A percentile compares a stretch with the other conserved stretches of the same genome.
phyloP scores from a whole-genome alignment of 2,329 filamentous ascomycete genomes.

The Fusarium humuli region DNA sequence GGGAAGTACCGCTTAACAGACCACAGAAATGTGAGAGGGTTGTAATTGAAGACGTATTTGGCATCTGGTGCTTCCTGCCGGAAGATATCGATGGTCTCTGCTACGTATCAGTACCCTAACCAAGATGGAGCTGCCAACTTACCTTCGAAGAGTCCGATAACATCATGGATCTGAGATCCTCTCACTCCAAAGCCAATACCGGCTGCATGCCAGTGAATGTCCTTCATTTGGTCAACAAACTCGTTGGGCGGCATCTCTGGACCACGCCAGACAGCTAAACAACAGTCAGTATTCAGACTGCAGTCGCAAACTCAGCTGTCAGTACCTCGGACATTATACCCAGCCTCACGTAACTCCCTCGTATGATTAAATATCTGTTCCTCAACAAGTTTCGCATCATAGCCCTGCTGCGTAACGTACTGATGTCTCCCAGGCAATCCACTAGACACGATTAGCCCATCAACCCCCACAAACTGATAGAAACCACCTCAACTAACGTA shows the following conservation, averaged over 20 bases:
- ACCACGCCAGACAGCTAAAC: slow-evolving; percentile 6
- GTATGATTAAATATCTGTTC: slow-evolving; percentile 24
- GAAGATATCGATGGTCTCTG: slow-evolving; percentile 15
- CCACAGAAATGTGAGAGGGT: slow-evolving; percentile 9
- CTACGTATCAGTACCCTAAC: rapidly evolving
- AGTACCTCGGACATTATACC: slow-evolving; percentile 13
- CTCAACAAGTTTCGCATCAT: not conserved
- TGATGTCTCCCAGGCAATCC: slow-evolving; percentile 3
- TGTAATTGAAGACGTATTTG: slow-evolving; percentile 10
- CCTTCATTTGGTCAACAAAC: not conserved
- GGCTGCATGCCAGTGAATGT: not conserved
- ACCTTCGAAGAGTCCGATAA: slow-evolving; percentile 15
- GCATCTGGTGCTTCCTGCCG: slow-evolving; percentile 6
- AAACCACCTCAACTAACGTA: not conserved
- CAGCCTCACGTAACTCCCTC: not conserved
- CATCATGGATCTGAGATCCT: not conserved
- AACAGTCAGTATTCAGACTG: rapidly evolving
- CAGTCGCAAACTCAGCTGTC: too few relatives aligned
- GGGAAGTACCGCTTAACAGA: slow-evolving; percentile 17
- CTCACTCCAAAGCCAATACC: slow-evolving; percentile 15
- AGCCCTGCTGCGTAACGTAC: slow-evolving; percentile 15
- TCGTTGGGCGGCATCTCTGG: not conserved
- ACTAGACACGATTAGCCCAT: not conserved
- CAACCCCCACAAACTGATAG: too few relatives aligned
- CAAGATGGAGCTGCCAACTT: rapidly evolving